Evolutionary conservation across 2,329 filamentous ascomycete species (phyloP).

Genomic region (Alternaria tenuissima): DNA sequence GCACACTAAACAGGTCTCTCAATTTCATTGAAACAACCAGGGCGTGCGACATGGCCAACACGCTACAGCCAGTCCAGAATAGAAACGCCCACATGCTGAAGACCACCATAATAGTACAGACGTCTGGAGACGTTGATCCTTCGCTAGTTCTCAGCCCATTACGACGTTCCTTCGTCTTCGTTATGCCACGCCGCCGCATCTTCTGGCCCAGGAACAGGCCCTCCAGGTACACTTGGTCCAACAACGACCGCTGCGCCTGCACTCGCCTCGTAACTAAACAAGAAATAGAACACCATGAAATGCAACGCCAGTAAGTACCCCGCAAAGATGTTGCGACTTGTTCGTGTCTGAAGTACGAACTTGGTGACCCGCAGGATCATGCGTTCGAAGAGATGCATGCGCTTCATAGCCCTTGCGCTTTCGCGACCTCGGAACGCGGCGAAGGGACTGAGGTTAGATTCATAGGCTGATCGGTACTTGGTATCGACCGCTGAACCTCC

Average conservation of each 20-base stretch:
- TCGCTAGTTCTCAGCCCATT: conserved; percentile 28
- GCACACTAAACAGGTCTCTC: neutral
- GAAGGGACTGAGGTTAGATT: conserved; percentile 94
- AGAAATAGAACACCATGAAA: conserved; percentile 82
- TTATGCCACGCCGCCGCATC: conserved; percentile 48
- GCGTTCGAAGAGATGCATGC: conserved; percentile 91
- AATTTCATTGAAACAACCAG: neutral
- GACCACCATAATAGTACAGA: conserved; percentile 9
- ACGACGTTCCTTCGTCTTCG: conserved; percentile 34
- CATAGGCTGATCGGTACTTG: conserved; percentile 91
- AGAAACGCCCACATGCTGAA: neutral
- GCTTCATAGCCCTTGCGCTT: conserved; percentile 85
- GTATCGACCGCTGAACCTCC: conserved; percentile 56
- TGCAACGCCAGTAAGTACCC: conserved; percentile 90
- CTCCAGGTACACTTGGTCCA: conserved; percentile 38
- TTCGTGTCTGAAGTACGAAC: conserved; percentile 87
- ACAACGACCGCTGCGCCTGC: conserved; percentile 40
- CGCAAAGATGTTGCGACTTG: conserved; percentile 92
- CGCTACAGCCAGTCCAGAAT: neutral
- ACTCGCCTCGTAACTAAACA: conserved; percentile 79
- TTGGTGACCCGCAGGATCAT: conserved; percentile 89
- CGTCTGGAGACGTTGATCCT: conserved; percentile 11
- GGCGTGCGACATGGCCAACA: neutral
- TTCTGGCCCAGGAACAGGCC: conserved; percentile 20
- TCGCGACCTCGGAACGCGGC: conserved; percentile 95